Evolutionary conservation across 2,329 filamentous ascomycete species (phyloP), one percentile per base, ranked within the genome.

Genomic region (Fusarium palustre): DNA sequence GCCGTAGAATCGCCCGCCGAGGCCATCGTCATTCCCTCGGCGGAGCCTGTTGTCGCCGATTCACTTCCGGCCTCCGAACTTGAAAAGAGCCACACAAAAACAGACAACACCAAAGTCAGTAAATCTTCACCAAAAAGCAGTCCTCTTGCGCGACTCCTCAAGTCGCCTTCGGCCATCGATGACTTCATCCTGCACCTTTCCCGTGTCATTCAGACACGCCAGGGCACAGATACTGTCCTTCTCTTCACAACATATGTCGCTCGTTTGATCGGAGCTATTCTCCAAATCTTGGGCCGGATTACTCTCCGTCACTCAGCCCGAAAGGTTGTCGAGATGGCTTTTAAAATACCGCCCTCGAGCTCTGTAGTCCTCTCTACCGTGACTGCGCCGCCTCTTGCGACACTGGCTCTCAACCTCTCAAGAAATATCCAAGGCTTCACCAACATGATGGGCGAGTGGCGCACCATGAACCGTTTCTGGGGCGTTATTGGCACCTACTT

Each of bases 381-480:
- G 47, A 76, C 78, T 36, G 76, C 77, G 60, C 78, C 78, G 47
- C 78, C 79, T 42, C 72, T 79, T 28, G 81, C 84, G 12, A 79
- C 83, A 12, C 60, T 79, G 18, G 82, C 85, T 3, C 83, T 88
- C 11, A 78, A 81, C 43, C 79, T 88, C 38, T 83, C 87, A 18
- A 77, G 75, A 46, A 80, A 86, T 74, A 81, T 93, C 76, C 85
- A 83, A 79, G 85, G 81, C 16, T 84, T 97, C 16, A 88, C 89
- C 20, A 84, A 80, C 34, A 82, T 95, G 55, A 84, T 96, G 47
- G 85, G 85, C 71, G 92, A 96, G 76, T 87, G 89, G 65, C 85
- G 92, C 64, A 91, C 90, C 61, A 92, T 94, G 76, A 81, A 87
- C 66, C 87, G 94, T 1, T 84, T 97, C 31, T 97, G 92, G 91